phyloP scores from a whole-genome alignment of 345 rosid species.

The Nasturtium officinale region DNA sequence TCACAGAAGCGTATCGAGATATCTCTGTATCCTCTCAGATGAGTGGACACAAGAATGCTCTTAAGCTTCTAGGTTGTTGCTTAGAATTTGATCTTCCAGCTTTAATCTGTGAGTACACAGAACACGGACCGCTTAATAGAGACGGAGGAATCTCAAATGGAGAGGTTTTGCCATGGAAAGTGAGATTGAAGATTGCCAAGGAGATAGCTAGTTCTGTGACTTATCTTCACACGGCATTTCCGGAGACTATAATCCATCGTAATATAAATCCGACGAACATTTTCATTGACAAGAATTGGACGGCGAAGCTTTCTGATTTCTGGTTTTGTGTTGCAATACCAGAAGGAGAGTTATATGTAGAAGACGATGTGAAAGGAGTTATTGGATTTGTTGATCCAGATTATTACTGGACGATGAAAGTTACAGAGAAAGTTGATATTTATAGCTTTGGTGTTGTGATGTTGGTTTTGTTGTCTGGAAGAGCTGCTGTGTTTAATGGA shows the following conservation, averaged over 20 bases:
- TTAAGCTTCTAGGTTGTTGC: conserved; percentile 35
- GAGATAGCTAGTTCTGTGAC: conserved; percentile 22
- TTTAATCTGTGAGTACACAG: conserved; percentile 27
- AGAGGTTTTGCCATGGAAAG: conserved; percentile 28
- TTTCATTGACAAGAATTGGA: conserved; percentile 27
- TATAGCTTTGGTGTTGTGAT: conserved; percentile 39
- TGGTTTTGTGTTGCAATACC: conserved; percentile 42
- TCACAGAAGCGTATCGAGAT: conserved; percentile 35
- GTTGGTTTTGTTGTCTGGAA: conserved; percentile 40
- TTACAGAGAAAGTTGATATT: conserved; percentile 35
- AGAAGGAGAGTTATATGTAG: conserved; percentile 28
- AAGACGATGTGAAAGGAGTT: conserved; percentile 35
- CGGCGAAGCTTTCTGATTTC: conserved; percentile 36
- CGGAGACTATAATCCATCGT: conserved; percentile 34
- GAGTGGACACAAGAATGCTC: conserved; percentile 30
- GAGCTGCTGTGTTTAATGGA: conserved; percentile 37
- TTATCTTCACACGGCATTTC: conserved; percentile 39
- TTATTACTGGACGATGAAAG: conserved; percentile 40
- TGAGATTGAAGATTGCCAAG: conserved; percentile 32
- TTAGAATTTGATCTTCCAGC: conserved; percentile 32
- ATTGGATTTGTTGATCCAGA: conserved; percentile 38
- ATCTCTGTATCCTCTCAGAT: conserved; percentile 38
- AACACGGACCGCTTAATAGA: conserved; percentile 27
- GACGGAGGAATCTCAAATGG: conserved; percentile 21
- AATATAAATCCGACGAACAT: conserved; percentile 34